phyloP scores from a whole-genome alignment of 2,329 filamentous ascomycete species.

The Penicillium sp. region DNA sequence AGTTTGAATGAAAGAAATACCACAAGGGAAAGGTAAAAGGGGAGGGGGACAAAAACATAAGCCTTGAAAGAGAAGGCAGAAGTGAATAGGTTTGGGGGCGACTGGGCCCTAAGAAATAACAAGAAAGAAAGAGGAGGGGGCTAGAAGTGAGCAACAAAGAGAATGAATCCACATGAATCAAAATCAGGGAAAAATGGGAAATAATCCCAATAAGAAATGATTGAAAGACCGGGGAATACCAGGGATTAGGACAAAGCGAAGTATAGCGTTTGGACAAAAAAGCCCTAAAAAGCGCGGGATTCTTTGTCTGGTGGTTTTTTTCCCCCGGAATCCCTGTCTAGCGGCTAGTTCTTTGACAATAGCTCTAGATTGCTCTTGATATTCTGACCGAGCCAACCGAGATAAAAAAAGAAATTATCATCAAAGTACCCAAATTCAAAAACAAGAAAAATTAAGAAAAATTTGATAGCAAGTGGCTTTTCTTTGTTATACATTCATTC shows the following conservation, averaged over 20 bases:
- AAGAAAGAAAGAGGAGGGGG: conserved; percentile 3
- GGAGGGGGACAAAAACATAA: conserved; percentile 1
- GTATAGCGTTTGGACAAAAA: conserved; percentile 13
- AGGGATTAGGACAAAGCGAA: conserved; percentile 9
- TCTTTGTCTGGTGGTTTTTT: conserved; percentile 7
- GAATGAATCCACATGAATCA: background rate
- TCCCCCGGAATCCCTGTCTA: conserved; percentile 15
- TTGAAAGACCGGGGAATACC: conserved; percentile 4
- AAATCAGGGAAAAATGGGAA: conserved; percentile 13
- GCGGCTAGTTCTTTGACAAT: conserved; percentile 22
- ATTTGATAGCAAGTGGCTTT: background rate
- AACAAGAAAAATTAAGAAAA: background rate
- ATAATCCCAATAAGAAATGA: conserved; percentile 10
- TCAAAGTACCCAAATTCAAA: too few relatives aligned
- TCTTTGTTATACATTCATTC: background rate
- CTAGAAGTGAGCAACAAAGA: conserved; percentile 9
- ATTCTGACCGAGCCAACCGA: conserved; percentile 26
- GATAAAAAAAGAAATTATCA: background rate
- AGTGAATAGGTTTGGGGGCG: background rate
- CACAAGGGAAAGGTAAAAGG: conserved; percentile 9
- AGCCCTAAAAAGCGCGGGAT: conserved; percentile 8
- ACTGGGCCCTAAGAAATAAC: conserved; percentile 17
- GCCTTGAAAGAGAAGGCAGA: conserved; percentile 21
- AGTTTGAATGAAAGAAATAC: conserved; percentile 6
- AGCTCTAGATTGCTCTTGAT: conserved; percentile 14